Conservation (phyloP, 768 basidiomycete species). For the Amanita phalloides region DNA sequence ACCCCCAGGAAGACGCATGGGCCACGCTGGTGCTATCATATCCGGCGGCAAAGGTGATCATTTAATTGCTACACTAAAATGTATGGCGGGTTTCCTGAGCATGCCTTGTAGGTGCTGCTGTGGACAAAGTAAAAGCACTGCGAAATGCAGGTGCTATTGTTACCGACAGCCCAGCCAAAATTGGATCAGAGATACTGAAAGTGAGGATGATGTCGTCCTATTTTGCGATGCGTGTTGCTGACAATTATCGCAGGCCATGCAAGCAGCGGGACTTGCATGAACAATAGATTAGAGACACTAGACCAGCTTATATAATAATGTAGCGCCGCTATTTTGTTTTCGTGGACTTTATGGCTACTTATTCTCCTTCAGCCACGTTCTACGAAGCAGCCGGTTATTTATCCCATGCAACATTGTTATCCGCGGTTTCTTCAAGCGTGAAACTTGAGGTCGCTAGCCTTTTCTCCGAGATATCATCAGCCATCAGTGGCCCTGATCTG, state of each 20-base stretch:
- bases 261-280: conserved; percentile 58
- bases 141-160: conserved; percentile 90
- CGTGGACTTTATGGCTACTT: conserved; percentile 10
- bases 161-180: conserved; percentile 91
- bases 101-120: conserved; percentile 56
- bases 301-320: conserved; percentile 11
- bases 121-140: conserved; percentile 87
- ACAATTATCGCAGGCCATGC: conserved; percentile 51
- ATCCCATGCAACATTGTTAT: conserved; percentile 41
- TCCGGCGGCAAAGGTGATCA: conserved; percentile 86
- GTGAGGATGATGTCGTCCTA: conserved; percentile 27
- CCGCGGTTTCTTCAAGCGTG: conserved; percentile 42
- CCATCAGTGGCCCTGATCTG: conserved; percentile 29
- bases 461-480: conserved; percentile 10
- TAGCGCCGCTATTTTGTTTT: background rate
- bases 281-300: background rate
- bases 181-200: conserved; percentile 84
- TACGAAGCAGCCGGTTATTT: conserved; percentile 54
- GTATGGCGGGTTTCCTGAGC: background rate
- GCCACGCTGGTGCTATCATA: conserved; percentile 97
- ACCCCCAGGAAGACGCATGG: conserved; percentile 96
- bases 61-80: background rate
- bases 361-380: conserved; percentile 30
- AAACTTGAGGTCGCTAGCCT: conserved; percentile 64
- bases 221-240: background rate